A percentile compares a stretch with the other conserved stretches of the same genome.
phyloP scores from a whole-genome alignment of 768 basidiomycete species.

The Boletus sp. region DNA sequence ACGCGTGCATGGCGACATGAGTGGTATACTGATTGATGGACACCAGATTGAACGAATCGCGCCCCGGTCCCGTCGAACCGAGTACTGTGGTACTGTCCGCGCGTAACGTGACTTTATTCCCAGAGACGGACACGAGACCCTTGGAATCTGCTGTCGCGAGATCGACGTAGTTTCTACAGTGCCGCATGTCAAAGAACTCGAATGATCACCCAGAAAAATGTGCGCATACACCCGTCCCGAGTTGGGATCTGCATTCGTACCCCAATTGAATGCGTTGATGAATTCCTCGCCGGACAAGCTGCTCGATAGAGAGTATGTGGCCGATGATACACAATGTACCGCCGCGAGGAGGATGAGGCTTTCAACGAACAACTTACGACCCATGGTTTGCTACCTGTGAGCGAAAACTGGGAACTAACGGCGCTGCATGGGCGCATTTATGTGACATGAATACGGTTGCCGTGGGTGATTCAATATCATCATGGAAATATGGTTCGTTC shows the following conservation, averaged over 20 bases:
- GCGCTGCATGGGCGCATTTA: not conserved
- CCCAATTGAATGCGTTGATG: constrained; percentile 33
- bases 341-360: constrained; percentile 9
- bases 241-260: constrained; percentile 29
- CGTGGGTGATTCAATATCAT: not conserved
- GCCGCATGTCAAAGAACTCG: not conserved
- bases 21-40: constrained; percentile 32
- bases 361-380: not conserved
- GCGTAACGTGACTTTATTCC: constrained; percentile 37
- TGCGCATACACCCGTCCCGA: constrained; percentile 26
- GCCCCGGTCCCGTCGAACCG: constrained; percentile 30
- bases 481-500: not conserved
- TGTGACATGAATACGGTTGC: not conserved
- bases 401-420: not conserved
- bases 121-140: constrained; percentile 58
- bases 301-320: constrained; percentile 46
- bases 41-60: constrained; percentile 35
- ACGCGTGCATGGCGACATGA: constrained; percentile 32
- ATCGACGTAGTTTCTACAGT: constrained; percentile 42
- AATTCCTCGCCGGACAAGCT: constrained; percentile 50
- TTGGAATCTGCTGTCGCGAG: constrained; percentile 49
- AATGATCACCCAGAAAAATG: not conserved
- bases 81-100: constrained; percentile 35
- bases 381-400: not conserved
- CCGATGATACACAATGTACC: constrained; percentile 27